Evolutionary conservation across 2,329 filamentous ascomycete species (phyloP).

Genomic region (Tympanopsis confertula): DNA sequence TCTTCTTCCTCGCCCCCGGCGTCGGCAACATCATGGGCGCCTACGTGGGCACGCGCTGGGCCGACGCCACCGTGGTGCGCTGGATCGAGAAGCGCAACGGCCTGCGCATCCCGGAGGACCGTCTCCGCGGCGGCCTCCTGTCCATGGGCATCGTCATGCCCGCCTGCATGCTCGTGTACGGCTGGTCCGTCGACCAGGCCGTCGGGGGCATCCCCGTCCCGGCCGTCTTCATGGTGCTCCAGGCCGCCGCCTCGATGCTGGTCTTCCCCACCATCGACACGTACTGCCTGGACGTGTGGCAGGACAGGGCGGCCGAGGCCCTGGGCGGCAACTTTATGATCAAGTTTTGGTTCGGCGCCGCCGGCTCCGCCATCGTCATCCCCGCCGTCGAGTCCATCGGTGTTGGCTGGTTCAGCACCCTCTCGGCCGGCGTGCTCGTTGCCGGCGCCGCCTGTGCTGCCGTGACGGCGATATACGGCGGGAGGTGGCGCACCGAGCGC

Average conservation of each 20-base stretch:
- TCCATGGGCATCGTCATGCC: constrained; percentile 38
- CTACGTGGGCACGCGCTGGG: constrained; percentile 49
- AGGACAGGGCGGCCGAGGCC: neutral
- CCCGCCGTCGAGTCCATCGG: neutral
- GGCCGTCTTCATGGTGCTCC: constrained; percentile 50
- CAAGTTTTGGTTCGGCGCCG: constrained; percentile 1
- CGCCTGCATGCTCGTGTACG: constrained; percentile 47
- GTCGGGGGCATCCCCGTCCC: constrained; percentile 28
- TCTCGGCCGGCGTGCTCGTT: constrained; percentile 1
- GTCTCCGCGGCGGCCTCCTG: constrained; percentile 35
- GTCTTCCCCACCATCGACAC: constrained; percentile 53
- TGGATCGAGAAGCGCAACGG: constrained; percentile 37
- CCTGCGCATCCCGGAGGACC: constrained; percentile 44
- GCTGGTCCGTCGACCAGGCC: constrained; percentile 28
- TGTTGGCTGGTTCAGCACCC: constrained; percentile 3
- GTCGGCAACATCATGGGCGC: constrained; percentile 49
- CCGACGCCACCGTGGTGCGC: constrained; percentile 43
- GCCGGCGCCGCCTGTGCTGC: neutral
- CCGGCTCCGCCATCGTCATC: constrained; percentile 1
- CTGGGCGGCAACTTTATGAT: constrained; percentile 1
- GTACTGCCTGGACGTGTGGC: constrained; percentile 37
- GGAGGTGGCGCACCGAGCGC: constrained; percentile 2
- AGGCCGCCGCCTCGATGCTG: constrained; percentile 50
- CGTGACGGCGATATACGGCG: neutral
- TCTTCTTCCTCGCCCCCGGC: constrained; percentile 55